These are phyloP conservation scores for Mortierella sp. DNA, from an alignment of 371 early-diverging fungal genomes.

Conservation along the genomic window DNA sequence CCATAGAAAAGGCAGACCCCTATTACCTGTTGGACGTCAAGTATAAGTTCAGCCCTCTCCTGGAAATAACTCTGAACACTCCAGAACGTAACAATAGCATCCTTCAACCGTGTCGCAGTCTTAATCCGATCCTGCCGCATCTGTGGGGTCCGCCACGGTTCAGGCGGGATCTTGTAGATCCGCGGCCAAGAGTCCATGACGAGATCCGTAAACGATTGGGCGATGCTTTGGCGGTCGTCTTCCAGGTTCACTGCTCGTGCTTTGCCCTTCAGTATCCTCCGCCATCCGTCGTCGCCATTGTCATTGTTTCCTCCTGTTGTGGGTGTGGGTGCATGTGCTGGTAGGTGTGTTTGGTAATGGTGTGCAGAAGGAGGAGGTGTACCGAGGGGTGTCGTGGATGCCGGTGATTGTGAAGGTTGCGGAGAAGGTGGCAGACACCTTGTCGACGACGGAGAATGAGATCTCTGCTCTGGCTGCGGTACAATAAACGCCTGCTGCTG, in stretches of 20 bases:
- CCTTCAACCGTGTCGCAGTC: slow-evolving; percentile 22
- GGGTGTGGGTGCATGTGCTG: not conserved
- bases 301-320: not conserved
- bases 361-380: not conserved
- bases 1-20: not conserved
- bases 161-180: slow-evolving; percentile 38
- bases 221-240: slow-evolving; percentile 23
- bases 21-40: slow-evolving; percentile 43
- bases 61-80: slow-evolving; percentile 24
- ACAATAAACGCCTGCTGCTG: not conserved
- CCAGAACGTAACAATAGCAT: slow-evolving; percentile 29
- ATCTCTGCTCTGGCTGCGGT: not conserved
- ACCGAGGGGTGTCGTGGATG: not conserved
- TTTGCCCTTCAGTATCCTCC: slow-evolving; percentile 31
- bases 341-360: not conserved
- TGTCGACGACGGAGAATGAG: not conserved
- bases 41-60: slow-evolving; percentile 26
- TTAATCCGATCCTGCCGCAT: slow-evolving; percentile 25
- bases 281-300: not conserved
- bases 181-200: slow-evolving; percentile 41
- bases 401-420: not conserved
- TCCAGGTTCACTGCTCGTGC: slow-evolving; percentile 19
- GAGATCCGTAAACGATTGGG: slow-evolving; percentile 31
- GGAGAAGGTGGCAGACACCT: not conserved
- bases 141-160: slow-evolving; percentile 14